Conservation (phyloP, 345 rosid genomes). For the Rubroshorea leprosula region DNA sequence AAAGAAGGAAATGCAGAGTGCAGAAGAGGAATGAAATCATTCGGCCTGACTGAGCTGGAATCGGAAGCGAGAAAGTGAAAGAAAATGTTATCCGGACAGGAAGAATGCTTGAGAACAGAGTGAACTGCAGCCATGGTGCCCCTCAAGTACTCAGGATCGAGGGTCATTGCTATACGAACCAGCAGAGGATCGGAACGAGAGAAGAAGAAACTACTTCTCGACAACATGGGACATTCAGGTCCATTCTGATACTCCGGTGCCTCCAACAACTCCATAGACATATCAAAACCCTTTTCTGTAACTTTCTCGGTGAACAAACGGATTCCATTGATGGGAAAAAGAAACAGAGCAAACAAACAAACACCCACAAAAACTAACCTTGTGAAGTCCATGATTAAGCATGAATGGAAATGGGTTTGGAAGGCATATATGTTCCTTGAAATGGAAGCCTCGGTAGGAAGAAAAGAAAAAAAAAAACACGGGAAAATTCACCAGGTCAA, state of each 20-base stretch:
- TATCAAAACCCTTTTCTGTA: neutral
- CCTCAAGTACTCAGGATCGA: conserved; percentile 64
- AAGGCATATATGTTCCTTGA: neutral
- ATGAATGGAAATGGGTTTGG: neutral
- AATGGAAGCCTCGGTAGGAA: neutral
- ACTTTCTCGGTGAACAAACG: conserved; percentile 23
- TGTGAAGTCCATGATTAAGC: neutral
- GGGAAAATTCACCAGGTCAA: neutral
- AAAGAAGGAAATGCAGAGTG: conserved; percentile 54
- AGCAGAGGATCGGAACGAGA: conserved; percentile 29
- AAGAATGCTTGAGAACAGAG: conserved; percentile 60
- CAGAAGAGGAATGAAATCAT: conserved; percentile 18
- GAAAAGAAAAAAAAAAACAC: too few relatives aligned
- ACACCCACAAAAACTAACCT: neutral
- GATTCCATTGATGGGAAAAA: conserved; percentile 26
- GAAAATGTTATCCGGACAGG: conserved; percentile 72
- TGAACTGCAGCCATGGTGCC: conserved; percentile 74
- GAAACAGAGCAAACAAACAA: conserved; percentile 13
- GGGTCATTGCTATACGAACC: conserved; percentile 71
- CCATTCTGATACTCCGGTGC: conserved; percentile 65
- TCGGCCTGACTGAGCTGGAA: conserved; percentile 16
- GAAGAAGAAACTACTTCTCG: conserved; percentile 19
- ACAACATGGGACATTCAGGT: conserved; percentile 25
- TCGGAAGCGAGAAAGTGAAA: conserved; percentile 59
- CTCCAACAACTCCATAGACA: conserved; percentile 32